Evolutionary conservation across 2,329 filamentous ascomycete genomes (phyloP).

Genomic region (Neofusicoccum cordaticola): DNA sequence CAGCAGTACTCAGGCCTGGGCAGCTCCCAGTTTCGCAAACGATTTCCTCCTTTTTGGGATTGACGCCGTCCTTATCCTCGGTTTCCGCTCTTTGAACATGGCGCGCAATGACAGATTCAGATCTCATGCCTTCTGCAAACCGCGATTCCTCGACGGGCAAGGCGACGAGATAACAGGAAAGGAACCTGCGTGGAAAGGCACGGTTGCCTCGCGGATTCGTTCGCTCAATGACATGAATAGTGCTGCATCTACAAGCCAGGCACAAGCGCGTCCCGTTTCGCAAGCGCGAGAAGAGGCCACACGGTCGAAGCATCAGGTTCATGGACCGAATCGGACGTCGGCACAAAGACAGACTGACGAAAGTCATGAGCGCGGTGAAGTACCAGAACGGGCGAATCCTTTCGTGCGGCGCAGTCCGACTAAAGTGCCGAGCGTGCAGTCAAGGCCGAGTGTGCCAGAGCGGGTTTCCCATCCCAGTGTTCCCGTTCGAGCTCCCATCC

Average conservation of each 20-base stretch:
- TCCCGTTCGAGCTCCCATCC: background rate
- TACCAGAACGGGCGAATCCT: background rate
- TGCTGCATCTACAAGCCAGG: background rate
- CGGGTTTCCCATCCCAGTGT: background rate
- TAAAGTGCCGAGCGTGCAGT: background rate
- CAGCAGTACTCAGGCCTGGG: background rate
- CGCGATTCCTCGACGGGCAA: conserved; percentile 11
- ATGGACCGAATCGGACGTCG: background rate
- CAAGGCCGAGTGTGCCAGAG: background rate
- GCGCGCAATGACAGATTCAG: background rate
- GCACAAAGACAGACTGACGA: background rate
- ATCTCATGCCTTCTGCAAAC: background rate
- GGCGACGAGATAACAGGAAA: background rate
- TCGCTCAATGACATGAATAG: conserved; percentile 3
- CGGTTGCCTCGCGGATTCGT: conserved; percentile 15
- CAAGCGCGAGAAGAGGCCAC: background rate
- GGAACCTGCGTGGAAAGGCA: background rate
- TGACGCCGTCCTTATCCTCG: background rate
- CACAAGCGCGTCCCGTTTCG: background rate
- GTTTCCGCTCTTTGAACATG: background rate
- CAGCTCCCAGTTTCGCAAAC: background rate
- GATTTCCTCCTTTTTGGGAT: background rate
- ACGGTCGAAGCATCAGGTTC: too few relatives aligned
- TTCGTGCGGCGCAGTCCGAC: conserved; percentile 8
- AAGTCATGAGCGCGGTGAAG: background rate